Conservation (phyloP, 2,329 filamentous ascomycete genomes). For the Trichophyton benhamiae region DNA sequence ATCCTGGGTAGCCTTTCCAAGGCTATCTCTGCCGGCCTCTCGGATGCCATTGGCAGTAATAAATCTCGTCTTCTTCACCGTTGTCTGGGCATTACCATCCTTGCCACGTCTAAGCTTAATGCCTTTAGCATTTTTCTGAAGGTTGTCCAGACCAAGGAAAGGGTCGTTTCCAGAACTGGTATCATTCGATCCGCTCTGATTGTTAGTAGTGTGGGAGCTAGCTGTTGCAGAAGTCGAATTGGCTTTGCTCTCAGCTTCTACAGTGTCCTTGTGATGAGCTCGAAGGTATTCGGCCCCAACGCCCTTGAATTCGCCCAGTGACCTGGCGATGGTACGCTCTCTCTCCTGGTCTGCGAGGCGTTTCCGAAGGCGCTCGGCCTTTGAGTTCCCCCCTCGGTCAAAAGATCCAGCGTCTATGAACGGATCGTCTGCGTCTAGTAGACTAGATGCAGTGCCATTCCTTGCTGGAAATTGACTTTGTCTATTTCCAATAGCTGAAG, state of each 20-base stretch:
- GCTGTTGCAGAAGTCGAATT: constrained; percentile 6
- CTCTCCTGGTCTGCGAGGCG: constrained; percentile 33
- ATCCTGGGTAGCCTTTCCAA: constrained; percentile 42
- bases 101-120: constrained; percentile 30
- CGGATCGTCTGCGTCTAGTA: constrained; percentile 33
- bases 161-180: neutral
- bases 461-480: neutral
- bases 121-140: constrained; percentile 26
- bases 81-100: constrained; percentile 8
- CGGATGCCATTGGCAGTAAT: constrained; percentile 65
- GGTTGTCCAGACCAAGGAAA: constrained; percentile 17
- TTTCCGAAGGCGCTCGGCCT: constrained; percentile 32
- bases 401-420: constrained; percentile 29
- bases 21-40: constrained; percentile 62
- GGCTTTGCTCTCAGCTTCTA: neutral
- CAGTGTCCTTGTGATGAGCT: constrained; percentile 19
- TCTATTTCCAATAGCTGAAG: constrained; percentile 6
- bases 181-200: neutral
- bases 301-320: constrained; percentile 25
- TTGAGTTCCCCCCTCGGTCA: constrained; percentile 28
- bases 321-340: constrained; percentile 35
- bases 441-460: constrained; percentile 25
- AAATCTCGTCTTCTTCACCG: constrained; percentile 60
- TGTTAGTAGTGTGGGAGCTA: neutral
- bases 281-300: constrained; percentile 37